Percentiles rank a stretch among this genome's conserved stretches.
These are phyloP conservation scores for Neofusicoccum kwambonambiense DNA, from an alignment of 2,329 filamentous ascomycete genomes.

Conservation along the genomic window DNA sequence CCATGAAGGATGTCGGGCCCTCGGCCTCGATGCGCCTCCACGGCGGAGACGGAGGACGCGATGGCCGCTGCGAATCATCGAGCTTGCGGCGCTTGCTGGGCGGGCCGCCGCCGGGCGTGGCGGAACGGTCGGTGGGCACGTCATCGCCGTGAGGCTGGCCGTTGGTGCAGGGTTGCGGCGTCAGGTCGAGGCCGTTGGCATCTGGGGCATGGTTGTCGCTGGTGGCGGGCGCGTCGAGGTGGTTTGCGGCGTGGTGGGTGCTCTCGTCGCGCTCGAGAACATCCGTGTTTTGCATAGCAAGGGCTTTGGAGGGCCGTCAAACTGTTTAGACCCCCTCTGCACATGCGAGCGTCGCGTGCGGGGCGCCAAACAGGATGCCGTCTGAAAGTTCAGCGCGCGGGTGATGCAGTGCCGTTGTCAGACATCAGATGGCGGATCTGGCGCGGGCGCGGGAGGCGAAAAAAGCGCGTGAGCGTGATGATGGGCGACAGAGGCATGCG, in stretches of 20 bases:
- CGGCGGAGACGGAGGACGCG: slow-evolving; percentile 71
- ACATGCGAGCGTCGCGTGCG: slow-evolving; percentile 17
- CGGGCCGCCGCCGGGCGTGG: slow-evolving; percentile 24
- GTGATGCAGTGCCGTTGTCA: slow-evolving; percentile 29
- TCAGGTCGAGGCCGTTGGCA: neutral
- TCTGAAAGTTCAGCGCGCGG: slow-evolving; percentile 23
- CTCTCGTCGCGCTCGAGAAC: slow-evolving; percentile 29
- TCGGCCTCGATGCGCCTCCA: slow-evolving; percentile 87
- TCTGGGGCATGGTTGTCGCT: neutral
- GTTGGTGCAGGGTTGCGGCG: neutral
- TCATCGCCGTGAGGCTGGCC: slow-evolving; percentile 3
- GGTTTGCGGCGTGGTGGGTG: slow-evolving; percentile 28
- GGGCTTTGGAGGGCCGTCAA: slow-evolving; percentile 17
- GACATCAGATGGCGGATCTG: slow-evolving; percentile 29
- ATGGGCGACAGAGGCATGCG: slow-evolving; percentile 6
- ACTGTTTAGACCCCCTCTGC: slow-evolving; percentile 27
- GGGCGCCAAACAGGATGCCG: slow-evolving; percentile 23
- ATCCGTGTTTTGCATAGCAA: slow-evolving; percentile 20
- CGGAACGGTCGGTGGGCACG: neutral
- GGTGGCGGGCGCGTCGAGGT: neutral
- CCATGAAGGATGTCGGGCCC: slow-evolving; percentile 80
- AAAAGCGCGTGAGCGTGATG: slow-evolving; percentile 16
- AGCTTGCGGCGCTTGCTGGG: slow-evolving; percentile 63
- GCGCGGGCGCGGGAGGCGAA: slow-evolving; percentile 29
- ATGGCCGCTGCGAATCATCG: slow-evolving; percentile 35